Conservation (phyloP, 768 basidiomycete species). For the Pluteus cervinus region DNA sequence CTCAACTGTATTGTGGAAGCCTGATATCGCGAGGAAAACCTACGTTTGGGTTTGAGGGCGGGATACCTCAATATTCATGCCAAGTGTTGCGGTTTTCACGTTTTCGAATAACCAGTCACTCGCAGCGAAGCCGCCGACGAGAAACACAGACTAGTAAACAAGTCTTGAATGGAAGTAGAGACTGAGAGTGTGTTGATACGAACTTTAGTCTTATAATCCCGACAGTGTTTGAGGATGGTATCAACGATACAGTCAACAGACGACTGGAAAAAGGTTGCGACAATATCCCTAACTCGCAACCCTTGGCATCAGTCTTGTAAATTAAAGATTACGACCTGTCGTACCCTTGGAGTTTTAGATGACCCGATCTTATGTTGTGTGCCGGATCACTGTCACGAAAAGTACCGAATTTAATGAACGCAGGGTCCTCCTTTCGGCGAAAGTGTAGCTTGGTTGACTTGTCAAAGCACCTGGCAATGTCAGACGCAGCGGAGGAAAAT, state of each 20-base stretch:
- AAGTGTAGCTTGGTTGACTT: constrained; percentile 34
- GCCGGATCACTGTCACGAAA: constrained; percentile 27
- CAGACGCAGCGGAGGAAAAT: constrained; percentile 28
- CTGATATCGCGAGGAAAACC: neutral
- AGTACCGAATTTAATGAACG: constrained; percentile 36
- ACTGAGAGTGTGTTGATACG: neutral
- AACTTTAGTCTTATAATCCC: constrained; percentile 3
- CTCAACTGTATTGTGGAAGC: neutral
- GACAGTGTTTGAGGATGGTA: neutral
- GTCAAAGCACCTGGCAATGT: constrained; percentile 32
- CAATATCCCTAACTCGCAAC: constrained; percentile 7
- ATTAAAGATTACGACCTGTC: neutral
- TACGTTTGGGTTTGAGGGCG: constrained; percentile 31
- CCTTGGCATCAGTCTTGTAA: neutral
- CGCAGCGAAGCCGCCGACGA: constrained; percentile 43
- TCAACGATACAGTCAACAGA: constrained; percentile 11
- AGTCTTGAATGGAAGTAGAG: neutral
- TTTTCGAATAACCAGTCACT: constrained; percentile 35
- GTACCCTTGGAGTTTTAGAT: constrained; percentile 28
- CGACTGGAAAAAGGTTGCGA: constrained; percentile 14
- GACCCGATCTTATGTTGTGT: constrained; percentile 31
- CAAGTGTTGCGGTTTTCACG: constrained; percentile 20
- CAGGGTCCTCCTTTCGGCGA: constrained; percentile 24
- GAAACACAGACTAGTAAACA: constrained; percentile 17
- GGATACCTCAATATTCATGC: constrained; percentile 24